Evolutionary conservation across 352 stramenopile genomes (phyloP).

Genomic region (Pythium brachiatum): DNA sequence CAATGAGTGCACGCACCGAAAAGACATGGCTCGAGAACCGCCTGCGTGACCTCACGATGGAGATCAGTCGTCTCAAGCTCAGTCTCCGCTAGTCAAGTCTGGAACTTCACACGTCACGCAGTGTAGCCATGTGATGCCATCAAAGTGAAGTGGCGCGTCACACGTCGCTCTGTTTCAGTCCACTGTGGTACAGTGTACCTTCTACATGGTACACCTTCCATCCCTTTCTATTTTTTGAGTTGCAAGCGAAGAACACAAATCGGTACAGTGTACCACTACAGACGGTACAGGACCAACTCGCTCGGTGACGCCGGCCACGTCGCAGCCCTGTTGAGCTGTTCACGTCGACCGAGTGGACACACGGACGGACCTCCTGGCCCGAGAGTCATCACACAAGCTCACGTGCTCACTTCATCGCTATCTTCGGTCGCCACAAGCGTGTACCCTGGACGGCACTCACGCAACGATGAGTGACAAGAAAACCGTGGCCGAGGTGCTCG

Average conservation of each 20-base stretch:
- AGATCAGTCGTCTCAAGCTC: conserved; percentile 36
- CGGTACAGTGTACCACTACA: not conserved
- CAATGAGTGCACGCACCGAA: conserved; percentile 41
- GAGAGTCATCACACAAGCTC: not conserved
- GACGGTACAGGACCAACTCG: not conserved
- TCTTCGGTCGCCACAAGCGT: not conserved
- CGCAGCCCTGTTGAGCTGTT: conserved; percentile 8
- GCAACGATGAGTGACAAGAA: conserved; percentile 19
- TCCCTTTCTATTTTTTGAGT: not conserved
- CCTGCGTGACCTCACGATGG: conserved; percentile 29
- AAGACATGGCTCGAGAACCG: conserved; percentile 32
- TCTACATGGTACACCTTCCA: conserved; percentile 2
- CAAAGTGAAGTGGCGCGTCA: not conserved
- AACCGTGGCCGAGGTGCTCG: conserved; percentile 54
- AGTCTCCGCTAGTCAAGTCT: conserved; percentile 21
- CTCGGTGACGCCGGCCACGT: conserved; percentile 5
- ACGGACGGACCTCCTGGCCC: conserved; percentile 3
- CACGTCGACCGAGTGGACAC: conserved; percentile 10
- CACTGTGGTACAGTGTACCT: conserved; percentile 21
- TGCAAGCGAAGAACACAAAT: not conserved
- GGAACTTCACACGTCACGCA: conserved; percentile 18
- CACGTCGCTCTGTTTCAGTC: not conserved
- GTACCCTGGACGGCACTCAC: not conserved
- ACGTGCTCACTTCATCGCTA: conserved; percentile 9
- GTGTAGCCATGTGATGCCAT: conserved; percentile 27